A percentile compares a stretch with the other conserved stretches of the same genome.
phyloP scores from a whole-genome alignment of 805 yeast species.

The Vanderwaltozyma tropicalis region DNA sequence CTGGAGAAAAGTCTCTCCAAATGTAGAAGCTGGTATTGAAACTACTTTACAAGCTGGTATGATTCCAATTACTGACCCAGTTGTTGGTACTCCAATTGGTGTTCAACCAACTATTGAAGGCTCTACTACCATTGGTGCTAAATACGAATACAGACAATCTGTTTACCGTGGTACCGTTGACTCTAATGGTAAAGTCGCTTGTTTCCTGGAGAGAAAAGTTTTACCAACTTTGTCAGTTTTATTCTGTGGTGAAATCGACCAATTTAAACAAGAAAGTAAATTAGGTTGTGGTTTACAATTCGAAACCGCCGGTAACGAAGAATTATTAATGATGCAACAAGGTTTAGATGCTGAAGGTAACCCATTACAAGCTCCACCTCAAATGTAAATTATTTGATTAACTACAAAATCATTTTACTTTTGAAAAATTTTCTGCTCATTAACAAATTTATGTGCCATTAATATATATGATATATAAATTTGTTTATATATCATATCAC shows the following conservation, averaged over 20 bases:
- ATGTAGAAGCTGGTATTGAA: conserved; percentile 91
- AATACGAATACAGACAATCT: conserved; percentile 94
- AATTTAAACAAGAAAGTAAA: conserved; percentile 63
- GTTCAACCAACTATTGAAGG: conserved; percentile 83
- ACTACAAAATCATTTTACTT: too few species aligned
- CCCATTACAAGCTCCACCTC: conserved; percentile 75
- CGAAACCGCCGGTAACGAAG: conserved; percentile 91
- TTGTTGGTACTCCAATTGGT: conserved; percentile 72
- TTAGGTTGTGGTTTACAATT: conserved; percentile 92
- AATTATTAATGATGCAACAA: conserved; percentile 83
- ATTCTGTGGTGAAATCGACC: conserved; percentile 91
- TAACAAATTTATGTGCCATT: too few species aligned
- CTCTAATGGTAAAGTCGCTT: conserved; percentile 80
- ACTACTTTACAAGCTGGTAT: conserved; percentile 69
- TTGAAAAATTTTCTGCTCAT: too few species aligned
- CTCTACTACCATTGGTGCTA: conserved; percentile 87
- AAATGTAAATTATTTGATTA: conserved; percentile 14
- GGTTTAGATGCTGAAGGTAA: conserved; percentile 80
- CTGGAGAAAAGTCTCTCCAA: conserved; percentile 89
- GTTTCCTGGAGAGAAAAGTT: conserved; percentile 86
- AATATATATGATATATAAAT: too few species aligned
- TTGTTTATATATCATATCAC: too few species aligned
- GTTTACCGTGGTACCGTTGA: conserved; percentile 92
- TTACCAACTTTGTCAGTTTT: conserved; percentile 82
- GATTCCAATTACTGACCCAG: conserved; percentile 62